Conservation (phyloP, 257 asterid species). For the Cynanchum wilfordii region DNA sequence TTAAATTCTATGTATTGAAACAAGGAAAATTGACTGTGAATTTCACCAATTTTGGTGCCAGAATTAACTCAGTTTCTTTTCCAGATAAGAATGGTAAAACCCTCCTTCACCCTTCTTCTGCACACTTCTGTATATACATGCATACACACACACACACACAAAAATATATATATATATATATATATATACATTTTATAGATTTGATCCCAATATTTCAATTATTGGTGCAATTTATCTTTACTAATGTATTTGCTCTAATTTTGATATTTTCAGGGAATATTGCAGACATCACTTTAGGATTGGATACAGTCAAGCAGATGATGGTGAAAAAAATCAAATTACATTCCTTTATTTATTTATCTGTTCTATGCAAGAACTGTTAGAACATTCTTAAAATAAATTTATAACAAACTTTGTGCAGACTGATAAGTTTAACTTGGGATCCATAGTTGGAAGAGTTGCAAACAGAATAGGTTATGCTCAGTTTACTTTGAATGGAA, state of each 20-base stretch:
- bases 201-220: no score
- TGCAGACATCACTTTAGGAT: constrained; percentile 4
- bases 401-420: background rate
- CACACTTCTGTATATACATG: no score
- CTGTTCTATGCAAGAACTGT: background rate
- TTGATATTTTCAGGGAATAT: background rate
- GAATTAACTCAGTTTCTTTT: background rate
- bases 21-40: constrained; percentile 6
- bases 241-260: background rate
- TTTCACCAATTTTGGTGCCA: constrained; percentile 1
- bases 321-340: background rate
- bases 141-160: no score
- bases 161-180: background rate
- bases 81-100: constrained; percentile 5
- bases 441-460: constrained; percentile 31
- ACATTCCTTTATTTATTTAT: background rate
- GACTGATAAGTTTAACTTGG: constrained; percentile 10
- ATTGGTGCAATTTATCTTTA: no score
- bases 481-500: constrained; percentile 24
- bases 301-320: background rate
- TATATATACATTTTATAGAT: no score
- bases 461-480: constrained; percentile 25
- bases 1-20: constrained; percentile 3
- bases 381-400: no score
- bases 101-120: background rate